phyloP scores from a whole-genome alignment of 805 yeast genomes.

The Suhomyces prunicola region DNA sequence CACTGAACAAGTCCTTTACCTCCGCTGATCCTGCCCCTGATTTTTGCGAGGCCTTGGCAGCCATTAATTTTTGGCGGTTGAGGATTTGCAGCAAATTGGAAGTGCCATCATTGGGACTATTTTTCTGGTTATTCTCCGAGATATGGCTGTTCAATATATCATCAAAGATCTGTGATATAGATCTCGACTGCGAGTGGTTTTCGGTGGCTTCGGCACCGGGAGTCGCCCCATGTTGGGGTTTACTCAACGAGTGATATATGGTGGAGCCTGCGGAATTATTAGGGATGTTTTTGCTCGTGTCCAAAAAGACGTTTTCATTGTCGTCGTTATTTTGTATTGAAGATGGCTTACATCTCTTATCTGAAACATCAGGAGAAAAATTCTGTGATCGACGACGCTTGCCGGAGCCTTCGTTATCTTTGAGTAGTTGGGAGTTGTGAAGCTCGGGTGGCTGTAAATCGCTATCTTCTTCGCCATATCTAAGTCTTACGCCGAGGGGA shows the following conservation, averaged over 20 bases:
- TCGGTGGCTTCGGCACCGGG: conserved; percentile 15
- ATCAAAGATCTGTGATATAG: conserved; percentile 33
- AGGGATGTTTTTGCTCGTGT: conserved; percentile 10
- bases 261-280: conserved; percentile 26
- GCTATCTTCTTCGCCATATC: conserved; percentile 26
- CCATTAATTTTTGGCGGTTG: neutral
- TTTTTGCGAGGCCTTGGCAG: conserved; percentile 1
- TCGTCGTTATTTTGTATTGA: conserved; percentile 12
- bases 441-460: conserved; percentile 28
- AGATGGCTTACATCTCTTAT: neutral
- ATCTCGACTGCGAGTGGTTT: conserved; percentile 20
- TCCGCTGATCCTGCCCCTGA: neutral
- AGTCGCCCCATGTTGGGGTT: conserved; percentile 5
- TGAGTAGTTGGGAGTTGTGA: conserved; percentile 5
- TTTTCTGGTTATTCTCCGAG: neutral
- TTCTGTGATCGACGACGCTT: neutral
- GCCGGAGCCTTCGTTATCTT: neutral
- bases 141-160: conserved; percentile 18
- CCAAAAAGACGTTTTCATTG: conserved; percentile 35
- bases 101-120: neutral
- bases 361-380: neutral
- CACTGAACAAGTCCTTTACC: conserved; percentile 11
- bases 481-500: conserved; percentile 20
- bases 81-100: neutral
- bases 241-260: conserved; percentile 26